These are phyloP conservation scores for Solanum piurae DNA, from an alignment of 257 asterid genomes.

Conservation along the genomic window DNA sequence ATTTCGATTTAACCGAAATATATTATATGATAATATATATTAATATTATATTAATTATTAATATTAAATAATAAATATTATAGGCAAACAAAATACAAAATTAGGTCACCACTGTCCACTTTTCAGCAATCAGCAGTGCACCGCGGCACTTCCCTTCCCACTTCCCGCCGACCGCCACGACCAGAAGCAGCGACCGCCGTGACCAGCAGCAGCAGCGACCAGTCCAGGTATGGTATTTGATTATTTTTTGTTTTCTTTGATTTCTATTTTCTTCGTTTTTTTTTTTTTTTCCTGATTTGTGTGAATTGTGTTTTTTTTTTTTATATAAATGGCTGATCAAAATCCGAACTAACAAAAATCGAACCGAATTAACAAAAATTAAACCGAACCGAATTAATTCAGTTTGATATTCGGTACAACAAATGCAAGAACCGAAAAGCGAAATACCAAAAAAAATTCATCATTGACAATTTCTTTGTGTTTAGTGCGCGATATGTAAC, in stretches of 20 bases:
- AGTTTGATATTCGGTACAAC: no score
- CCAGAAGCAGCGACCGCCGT: no score
- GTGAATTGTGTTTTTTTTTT: not conserved
- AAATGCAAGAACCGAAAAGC: no score
- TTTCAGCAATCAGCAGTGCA: not conserved
- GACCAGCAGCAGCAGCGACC: not conserved
- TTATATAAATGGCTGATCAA: no score
- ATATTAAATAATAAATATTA: no score
- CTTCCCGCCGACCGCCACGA: not conserved
- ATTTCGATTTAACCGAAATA: no score
- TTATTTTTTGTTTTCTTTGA: not conserved
- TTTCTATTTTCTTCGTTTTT: no score
- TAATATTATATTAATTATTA: no score
- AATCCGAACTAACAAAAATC: no score
- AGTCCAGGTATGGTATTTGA: not conserved
- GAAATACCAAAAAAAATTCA: not conserved
- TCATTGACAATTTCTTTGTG: not conserved
- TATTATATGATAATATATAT: no score
- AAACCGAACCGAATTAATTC: no score
- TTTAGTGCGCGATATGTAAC: not conserved
- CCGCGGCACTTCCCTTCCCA: not conserved
- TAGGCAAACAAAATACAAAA: not conserved
- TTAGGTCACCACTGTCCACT: not conserved
- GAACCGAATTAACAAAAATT: no score
- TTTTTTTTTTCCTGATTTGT: not conserved